phyloP scores from a whole-genome alignment of 352 stramenopile species.

The Phytopythium kandeliae region DNA sequence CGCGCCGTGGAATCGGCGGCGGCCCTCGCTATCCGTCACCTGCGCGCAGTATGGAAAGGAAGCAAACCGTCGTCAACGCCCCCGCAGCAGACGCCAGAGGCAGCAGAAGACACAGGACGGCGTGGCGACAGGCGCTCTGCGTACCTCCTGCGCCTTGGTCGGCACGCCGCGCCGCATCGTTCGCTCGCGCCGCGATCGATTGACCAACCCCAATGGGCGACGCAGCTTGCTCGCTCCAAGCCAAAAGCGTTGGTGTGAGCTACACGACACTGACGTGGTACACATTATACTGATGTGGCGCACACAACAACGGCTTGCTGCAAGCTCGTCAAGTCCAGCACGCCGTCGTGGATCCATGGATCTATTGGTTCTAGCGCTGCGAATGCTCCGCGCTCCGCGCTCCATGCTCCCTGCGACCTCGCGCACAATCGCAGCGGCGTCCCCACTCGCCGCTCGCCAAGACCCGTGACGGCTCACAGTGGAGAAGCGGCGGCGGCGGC shows the following conservation, averaged over 20 bases:
- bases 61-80: background rate
- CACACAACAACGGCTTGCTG: too few species aligned
- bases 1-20: slow-evolving; percentile 88
- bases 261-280: background rate
- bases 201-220: too few species aligned
- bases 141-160: slow-evolving; percentile 3
- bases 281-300: background rate
- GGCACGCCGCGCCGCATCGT: slow-evolving; percentile 3
- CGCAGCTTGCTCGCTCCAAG: too few species aligned
- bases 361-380: background rate
- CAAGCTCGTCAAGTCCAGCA: too few species aligned
- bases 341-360: background rate
- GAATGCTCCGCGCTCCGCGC: background rate
- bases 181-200: too few species aligned
- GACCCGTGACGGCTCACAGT: too few species aligned
- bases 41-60: slow-evolving; percentile 8
- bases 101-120: background rate
- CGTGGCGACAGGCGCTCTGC: background rate
- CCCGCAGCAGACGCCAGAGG: background rate
- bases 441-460: too few species aligned
- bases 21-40: slow-evolving; percentile 69
- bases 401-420: too few species aligned
- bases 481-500: too few species aligned
- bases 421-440: too few species aligned
- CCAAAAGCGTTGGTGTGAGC: background rate